Evolutionary conservation across 129 eudicot genomes (phyloP), one percentile per base, ranked within the genome.

Genomic region (Chrysanthemum lavandulifolium): DNA sequence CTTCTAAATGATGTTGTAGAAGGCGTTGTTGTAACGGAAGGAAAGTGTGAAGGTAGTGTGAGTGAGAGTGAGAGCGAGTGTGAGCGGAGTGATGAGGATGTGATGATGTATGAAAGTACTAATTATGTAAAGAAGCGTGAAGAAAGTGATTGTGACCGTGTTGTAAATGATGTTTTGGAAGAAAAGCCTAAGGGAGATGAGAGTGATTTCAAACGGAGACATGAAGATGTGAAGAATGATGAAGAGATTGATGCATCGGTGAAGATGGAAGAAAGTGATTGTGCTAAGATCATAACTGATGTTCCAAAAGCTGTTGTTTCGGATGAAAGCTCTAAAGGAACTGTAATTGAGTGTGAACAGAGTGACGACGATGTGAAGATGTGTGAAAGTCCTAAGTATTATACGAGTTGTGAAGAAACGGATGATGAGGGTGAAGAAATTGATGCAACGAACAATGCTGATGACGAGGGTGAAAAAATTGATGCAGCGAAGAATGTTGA

Each of bases 241-340:
- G 47, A 6, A 50, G 48, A 16, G 52, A 21, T 16, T 58, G 5
- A 4, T 29, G 10, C 47, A 6, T 40, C 8, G 47, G 47, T 40
- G 47, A 40, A 40, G 47, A 40, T 40, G 47, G 10, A 40, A 50
- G 48, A 16, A 57, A 31, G 18, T 58, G 5, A 4, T 19, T n/a
- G 49, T 67, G 48, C 18, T 61, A 61, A 68, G 63, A 27, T 13
- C 43, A 10, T 54, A 14, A 64, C 55, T n/a, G 51, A 11, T 2
- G 49, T 45, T 54, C 33, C 69, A 14, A 75, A 75, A 36, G 51
- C 50, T 11, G 29, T n/a, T 31, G 29, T 48, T 45, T 7, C 36
- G 6, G 78, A 73, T 23, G 75, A 25, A 77, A 72, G 60, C 13
- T 63, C 75, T 78, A 59, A 19, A 14, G 77, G 2, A 66, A 67